These are phyloP conservation scores for Suillus paluster DNA, from an alignment of 768 basidiomycete species.

Conservation along the genomic window DNA sequence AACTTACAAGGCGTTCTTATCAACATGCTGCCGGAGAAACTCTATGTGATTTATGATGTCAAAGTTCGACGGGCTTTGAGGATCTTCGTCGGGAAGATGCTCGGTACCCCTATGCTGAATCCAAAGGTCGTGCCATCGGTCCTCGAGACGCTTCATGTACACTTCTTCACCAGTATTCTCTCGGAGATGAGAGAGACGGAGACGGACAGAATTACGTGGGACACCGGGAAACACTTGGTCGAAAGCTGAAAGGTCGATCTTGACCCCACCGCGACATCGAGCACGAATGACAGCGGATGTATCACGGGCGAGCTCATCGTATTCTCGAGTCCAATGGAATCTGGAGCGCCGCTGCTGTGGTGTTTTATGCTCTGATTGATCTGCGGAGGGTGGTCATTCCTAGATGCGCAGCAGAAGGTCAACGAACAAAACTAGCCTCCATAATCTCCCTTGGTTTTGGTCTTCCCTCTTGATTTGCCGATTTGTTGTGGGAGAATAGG, in stretches of 20 bases:
- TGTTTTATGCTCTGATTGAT: constrained; percentile 15
- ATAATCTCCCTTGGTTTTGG: constrained; percentile 28
- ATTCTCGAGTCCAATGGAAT: constrained; percentile 86
- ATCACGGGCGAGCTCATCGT: constrained; percentile 88
- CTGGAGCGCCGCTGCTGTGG: constrained; percentile 54
- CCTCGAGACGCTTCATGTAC: constrained; percentile 80
- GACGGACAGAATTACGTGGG: constrained; percentile 72
- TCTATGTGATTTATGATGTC: constrained; percentile 80
- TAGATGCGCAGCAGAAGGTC: constrained; percentile 7
- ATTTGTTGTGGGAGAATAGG: constrained; percentile 33
- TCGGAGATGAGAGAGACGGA: constrained; percentile 63
- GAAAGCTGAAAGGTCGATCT: constrained; percentile 73
- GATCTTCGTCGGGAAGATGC: constrained; percentile 73
- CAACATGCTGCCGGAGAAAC: constrained; percentile 79
- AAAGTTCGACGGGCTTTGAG: constrained; percentile 70
- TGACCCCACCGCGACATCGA: constrained; percentile 64
- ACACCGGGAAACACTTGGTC: constrained; percentile 82
- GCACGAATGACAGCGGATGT: constrained; percentile 81
- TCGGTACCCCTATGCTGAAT: constrained; percentile 66
- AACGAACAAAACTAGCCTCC: constrained; percentile 33
- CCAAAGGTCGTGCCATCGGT: constrained; percentile 84
- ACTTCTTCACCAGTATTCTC: constrained; percentile 68
- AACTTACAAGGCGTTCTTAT: constrained; percentile 86
- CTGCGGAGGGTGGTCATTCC: neutral
- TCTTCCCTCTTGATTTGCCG: constrained; percentile 40